phyloP scores from a whole-genome alignment of 345 rosid species.

The Pistacia vera region DNA sequence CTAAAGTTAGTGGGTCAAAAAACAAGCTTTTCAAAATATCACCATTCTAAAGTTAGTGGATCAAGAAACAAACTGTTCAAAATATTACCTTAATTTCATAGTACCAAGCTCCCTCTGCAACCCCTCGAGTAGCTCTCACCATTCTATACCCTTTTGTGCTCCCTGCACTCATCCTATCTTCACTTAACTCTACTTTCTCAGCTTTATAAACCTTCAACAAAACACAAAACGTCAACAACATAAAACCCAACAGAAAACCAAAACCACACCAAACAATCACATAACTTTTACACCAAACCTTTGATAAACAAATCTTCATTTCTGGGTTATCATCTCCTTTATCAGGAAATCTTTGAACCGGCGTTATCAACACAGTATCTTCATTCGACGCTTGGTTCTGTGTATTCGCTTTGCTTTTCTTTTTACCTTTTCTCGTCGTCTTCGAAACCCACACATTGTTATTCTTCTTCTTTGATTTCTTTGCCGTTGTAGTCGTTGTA shows the following conservation, averaged over 20 bases:
- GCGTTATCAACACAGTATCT: slow-evolving; percentile 73
- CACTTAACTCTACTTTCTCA: slow-evolving; percentile 89
- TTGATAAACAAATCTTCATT: slow-evolving; percentile 72
- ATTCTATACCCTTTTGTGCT: slow-evolving; percentile 92
- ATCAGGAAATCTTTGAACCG: slow-evolving; percentile 79
- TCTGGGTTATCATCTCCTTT: slow-evolving; percentile 77
- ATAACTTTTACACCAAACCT: slow-evolving; percentile 26
- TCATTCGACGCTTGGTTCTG: slow-evolving; percentile 57
- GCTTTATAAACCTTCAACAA: slow-evolving; percentile 75
- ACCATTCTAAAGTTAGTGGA: background rate
- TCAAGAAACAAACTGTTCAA: background rate
- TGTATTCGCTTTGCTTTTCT: slow-evolving; percentile 69
- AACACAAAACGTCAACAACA: background rate
- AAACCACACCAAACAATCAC: background rate
- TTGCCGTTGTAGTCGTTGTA: slow-evolving; percentile 27
- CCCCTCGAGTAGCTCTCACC: slow-evolving; percentile 97
- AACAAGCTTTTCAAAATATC: background rate
- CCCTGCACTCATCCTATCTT: slow-evolving; percentile 83
- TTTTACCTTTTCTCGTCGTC: slow-evolving; percentile 91
- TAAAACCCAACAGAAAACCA: background rate
- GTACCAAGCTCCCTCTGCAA: slow-evolving; percentile 96
- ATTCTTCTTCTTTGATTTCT: slow-evolving; percentile 89
- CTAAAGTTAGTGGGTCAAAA: background rate
- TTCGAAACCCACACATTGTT: slow-evolving; percentile 84
- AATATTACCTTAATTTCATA: slow-evolving; percentile 60